Base-by-base conservation (phyloP, 208 protist genomes). In the Acanthamoeba royreba region DNA sequence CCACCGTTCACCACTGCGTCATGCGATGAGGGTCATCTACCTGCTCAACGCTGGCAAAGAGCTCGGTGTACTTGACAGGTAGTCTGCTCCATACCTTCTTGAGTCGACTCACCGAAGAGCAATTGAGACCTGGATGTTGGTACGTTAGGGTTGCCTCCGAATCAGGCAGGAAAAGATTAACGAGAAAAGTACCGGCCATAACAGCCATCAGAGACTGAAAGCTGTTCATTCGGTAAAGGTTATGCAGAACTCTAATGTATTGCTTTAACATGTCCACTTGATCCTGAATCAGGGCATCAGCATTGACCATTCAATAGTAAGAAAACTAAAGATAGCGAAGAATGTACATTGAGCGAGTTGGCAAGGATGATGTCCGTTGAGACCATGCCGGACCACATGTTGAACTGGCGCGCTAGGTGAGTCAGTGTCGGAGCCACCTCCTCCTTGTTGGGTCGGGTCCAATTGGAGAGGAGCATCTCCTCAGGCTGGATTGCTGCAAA, bases 321-420 rank as follows among this genome's bases (percentile, higher is more conserved):
- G 31, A 61, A 22, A 15, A 2, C 22, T 13, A 38, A 38, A 74
- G 2, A 74, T 35, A 38, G 33, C 9, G 55, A 8, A 28, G 5
- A 28, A 66, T 0, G 61, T 47, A 81, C 69, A 33, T 49, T 81
- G 69, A 81, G 69, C 25, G 69, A 81, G 69, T 81, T 81, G 69
- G 69, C 69, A 42, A 81, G 69, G 69, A 81, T 81, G 69, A 81
- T 81, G 69, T 81, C 69, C 40, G 69, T 81, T 33, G 69, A 33
- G n/a, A 81, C 69, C 69, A 81, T 81, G 69, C 69, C 69, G 25
- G 69, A 42, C 69, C 69, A 81, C 69, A 81, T 81, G 69, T 81
- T 81, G 69, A 81, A 81, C 69, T 81, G 69, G 33, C 69, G 69
- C 19, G 69, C 69, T 9, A 81, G 69, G 40, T 28, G n/a, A 42